A percentile compares a stretch with the other conserved stretches of the same genome.
phyloP scores from a whole-genome alignment of 306 rosid species.

The Glycine latifolia region DNA sequence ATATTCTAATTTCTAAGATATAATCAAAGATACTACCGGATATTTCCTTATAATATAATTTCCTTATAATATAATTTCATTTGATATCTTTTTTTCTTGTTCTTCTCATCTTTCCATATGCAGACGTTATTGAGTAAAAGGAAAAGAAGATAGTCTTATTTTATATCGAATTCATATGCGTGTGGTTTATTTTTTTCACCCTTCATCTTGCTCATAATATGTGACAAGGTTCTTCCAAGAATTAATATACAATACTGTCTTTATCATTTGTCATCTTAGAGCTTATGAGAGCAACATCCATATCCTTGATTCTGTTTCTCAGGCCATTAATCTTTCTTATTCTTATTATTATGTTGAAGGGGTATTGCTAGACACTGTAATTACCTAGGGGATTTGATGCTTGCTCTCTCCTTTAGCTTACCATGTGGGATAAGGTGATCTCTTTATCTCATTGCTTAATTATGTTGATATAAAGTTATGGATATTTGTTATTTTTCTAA shows the following conservation, averaged over 20 bases:
- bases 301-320: conserved; percentile 41
- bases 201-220: conserved; percentile 6
- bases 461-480: conserved; percentile 19
- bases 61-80: background rate
- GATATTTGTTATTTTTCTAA: background rate
- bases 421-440: conserved; percentile 93
- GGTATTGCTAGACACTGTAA: conserved; percentile 94
- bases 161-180: conserved; percentile 14
- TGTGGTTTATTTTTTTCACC: conserved; percentile 2
- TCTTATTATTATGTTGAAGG: conserved; percentile 60
- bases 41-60: background rate
- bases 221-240: conserved; percentile 17
- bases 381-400: conserved; percentile 93
- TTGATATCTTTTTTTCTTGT: background rate
- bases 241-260: background rate
- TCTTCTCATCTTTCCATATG: conserved; percentile 14
- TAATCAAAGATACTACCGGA: background rate
- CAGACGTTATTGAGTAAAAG: conserved; percentile 15
- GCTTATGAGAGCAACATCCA: conserved; percentile 3
- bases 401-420: conserved; percentile 92
- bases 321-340: conserved; percentile 13
- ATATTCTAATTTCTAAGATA: background rate
- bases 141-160: background rate
- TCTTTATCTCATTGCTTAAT: conserved; percentile 17
- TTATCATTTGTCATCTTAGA: conserved; percentile 22